Evolutionary conservation across 257 asterid genomes (phyloP).

Genomic region (Solanum verrucosum): DNA sequence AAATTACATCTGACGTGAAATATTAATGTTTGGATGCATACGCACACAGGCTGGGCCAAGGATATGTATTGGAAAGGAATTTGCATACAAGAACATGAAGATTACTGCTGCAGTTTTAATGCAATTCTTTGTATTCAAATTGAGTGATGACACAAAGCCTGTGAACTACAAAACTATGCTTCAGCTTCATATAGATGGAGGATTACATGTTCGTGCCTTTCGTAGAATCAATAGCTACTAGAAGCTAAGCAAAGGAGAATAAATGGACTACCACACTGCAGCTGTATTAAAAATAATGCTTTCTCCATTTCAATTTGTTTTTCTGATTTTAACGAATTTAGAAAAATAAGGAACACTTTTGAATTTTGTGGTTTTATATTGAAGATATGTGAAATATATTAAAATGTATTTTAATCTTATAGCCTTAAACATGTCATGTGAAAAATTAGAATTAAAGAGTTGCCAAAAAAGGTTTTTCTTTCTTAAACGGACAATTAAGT

Average conservation of each 20-base stretch:
- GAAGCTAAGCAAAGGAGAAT: background rate
- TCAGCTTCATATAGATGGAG: constrained; percentile 46
- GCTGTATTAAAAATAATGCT: background rate
- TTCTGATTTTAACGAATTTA: background rate
- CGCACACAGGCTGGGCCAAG: constrained; percentile 47
- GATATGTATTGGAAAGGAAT: constrained; percentile 55
- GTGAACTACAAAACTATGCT: constrained; percentile 51
- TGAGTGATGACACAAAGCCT: constrained; percentile 27
- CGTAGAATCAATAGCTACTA: background rate
- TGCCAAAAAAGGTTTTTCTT: background rate
- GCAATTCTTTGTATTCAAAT: constrained; percentile 35
- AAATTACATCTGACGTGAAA: background rate
- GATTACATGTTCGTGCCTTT: constrained; percentile 23
- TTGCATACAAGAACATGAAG: constrained; percentile 66
- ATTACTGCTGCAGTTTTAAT: constrained; percentile 35
- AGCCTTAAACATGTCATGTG: background rate
- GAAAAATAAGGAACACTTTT: background rate
- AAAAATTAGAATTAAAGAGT: background rate
- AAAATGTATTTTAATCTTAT: background rate
- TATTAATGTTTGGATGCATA: background rate
- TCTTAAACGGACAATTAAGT: no score
- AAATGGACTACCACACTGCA: background rate
- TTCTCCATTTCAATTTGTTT: background rate
- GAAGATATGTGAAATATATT: background rate
- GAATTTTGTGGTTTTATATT: background rate